Evolutionary conservation across 768 basidiomycete species (phyloP).

Genomic region (Kwoniella pini): DNA sequence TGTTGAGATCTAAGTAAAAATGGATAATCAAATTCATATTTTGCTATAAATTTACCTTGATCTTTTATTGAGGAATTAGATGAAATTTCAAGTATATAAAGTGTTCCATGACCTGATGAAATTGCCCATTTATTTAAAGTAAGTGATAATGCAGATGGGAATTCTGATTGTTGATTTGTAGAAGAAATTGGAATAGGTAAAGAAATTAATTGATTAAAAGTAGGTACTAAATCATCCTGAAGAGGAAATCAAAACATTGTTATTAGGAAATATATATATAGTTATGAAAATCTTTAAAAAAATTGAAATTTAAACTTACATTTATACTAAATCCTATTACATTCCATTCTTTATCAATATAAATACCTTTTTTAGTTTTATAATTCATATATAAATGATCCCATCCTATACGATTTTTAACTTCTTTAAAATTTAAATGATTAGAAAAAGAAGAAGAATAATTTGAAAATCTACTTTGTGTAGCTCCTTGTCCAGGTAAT

Average conservation of each 20-base stretch:
- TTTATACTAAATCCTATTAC: constrained; percentile 35
- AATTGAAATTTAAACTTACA: constrained; percentile 25
- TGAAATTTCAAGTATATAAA: constrained; percentile 46
- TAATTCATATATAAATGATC: constrained; percentile 36
- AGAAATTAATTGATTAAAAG: constrained; percentile 25
- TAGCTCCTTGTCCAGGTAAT: constrained; percentile 39
- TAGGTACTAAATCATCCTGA: constrained; percentile 30
- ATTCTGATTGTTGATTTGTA: constrained; percentile 30
- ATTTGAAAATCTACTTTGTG: constrained; percentile 38
- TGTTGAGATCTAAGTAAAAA: constrained; percentile 34
- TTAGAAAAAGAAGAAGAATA: constrained; percentile 15
- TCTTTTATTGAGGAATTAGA: no score
- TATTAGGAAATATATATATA: no score
- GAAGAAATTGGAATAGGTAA: constrained; percentile 41
- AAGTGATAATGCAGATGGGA: constrained; percentile 31
- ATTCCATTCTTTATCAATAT: constrained; percentile 45
- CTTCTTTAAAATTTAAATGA: constrained; percentile 42
- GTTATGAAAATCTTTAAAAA: background rate
- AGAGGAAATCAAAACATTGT: background rate
- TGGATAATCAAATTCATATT: constrained; percentile 32
- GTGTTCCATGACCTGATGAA: constrained; percentile 32
- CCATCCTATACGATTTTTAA: constrained; percentile 42
- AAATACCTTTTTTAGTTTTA: constrained; percentile 29
- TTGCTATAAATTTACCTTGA: constrained; percentile 27
- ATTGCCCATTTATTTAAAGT: constrained; percentile 31